Base-by-base conservation (phyloP, 2,329 filamentous ascomycete genomes). In the Hypomyces perniciosus region DNA sequence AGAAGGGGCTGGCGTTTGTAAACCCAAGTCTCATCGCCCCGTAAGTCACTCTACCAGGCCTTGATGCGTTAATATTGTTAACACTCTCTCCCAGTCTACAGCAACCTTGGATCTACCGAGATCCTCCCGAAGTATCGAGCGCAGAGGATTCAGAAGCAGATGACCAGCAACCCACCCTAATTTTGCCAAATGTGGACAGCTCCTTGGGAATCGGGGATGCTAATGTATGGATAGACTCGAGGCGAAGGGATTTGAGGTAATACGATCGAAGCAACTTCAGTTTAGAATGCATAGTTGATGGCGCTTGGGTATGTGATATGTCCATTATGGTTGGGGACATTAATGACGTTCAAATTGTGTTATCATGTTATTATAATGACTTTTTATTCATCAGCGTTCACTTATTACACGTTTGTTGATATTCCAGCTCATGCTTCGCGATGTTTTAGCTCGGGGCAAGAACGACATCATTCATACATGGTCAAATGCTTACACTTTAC, bases 1-100 rank as follows among this genome's bases (percentile, higher is more conserved):
- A 92, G 62, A 81, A 79, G 61, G 87, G 84, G 0, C 64, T 84
- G 65, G 74, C 73, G 44, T 95, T 90, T 67, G 73, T 90, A 44
- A 93, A 92, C 59, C 89, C 89, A 2, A 92, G 81, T 63, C 70
- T 95, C 8, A 73, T 84, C 4, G 70, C 74, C 31, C 84, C 84
- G 75, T 86, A 75, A 74, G 82, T 78, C 13, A 13, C 12, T 2
- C 27, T 46, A 8, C n/a, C 9, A 7, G 2, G 1, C 12, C 7
- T 34, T 6, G 9, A 10, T 47, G 26, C 3, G 31, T 20, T 44
- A 33, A 8, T 44, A 35, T 12, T 42, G 38, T 46, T 44, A 7
- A 44, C 31, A 8, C 12, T 6, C 27, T 35, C 6, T 13, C 28
- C 1, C 6, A 85, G 82, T 26, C 72, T 90, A n/a, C 76, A 83